Evolutionary conservation across 1,284 basidiomycete species (phyloP), one percentile per base, ranked within the genome.

Genomic region (Ceratobasidium theobromae): DNA sequence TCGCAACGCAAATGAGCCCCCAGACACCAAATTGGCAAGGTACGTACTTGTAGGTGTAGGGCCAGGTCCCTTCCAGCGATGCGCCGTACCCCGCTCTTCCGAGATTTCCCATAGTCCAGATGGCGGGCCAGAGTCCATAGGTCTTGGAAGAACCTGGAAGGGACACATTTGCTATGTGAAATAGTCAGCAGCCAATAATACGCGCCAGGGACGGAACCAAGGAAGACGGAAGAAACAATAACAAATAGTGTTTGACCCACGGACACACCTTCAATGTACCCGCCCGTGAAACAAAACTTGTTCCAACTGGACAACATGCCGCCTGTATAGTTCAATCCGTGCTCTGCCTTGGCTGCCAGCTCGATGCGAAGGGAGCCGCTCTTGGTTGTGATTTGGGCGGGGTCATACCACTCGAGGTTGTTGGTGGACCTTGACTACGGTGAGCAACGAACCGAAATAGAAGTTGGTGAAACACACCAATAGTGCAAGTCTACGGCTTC

Each of bases 401-500:
- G 79, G 65, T 78, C 75, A 70, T 79, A 75, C 73, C 73, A 75
- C 69, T 76, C 74, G 55, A 73, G 66, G 70, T 70, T 67, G 43
- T 67, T 67, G 8, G 69, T 69, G 18, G 45, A 45, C 68, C 68
- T 69, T 51, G 58, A 53, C 12, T 30, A 4, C 8, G n/a, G n/a
- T 16, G 23, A 32, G 55, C 52, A 25, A 40, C 40, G 66, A 40
- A 16, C n/a, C 28, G 51, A 16, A 30, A 43, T 23, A 23, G 33
- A 28, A 30, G 30, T 30, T 21, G 49, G 35, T 43, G n/a, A 28
- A 40, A 45, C 64, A 60, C 78, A 82, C 88, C 88, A 90, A 73
- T 89, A 90, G 75, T 89, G 86, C 25, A 91, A 74, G 72, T 91
- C 86, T 14, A 80, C 86, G 4, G 88, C 89, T 74, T 91, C 88